Evolutionary conservation across 2,329 filamentous ascomycete genomes (phyloP).

Genomic region (Lecanicillium sp.): DNA sequence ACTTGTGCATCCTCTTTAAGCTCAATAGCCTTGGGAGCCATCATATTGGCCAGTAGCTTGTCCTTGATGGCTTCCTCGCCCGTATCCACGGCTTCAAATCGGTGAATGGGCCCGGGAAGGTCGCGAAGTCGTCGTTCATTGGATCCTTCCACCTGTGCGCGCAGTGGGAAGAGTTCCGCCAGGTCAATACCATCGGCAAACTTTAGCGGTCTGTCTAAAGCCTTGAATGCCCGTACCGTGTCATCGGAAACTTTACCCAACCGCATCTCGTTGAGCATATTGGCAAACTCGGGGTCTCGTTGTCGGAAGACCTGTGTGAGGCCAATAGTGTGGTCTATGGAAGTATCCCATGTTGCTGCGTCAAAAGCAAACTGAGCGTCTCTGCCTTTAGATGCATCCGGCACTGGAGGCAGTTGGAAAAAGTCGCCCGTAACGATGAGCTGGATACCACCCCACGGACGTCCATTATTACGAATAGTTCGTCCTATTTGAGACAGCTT

Average conservation of each 20-base stretch:
- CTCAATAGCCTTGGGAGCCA: conserved; percentile 75
- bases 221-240: conserved; percentile 70
- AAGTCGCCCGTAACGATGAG: conserved; percentile 95
- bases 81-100: conserved; percentile 67
- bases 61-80: conserved; percentile 69
- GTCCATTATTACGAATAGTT: conserved; percentile 78
- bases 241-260: conserved; percentile 71
- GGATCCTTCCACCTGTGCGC: conserved; percentile 79
- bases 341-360: conserved; percentile 82
- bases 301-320: conserved; percentile 95
- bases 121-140: conserved; percentile 68
- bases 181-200: conserved; percentile 63
- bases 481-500: conserved; percentile 87
- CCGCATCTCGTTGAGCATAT: conserved; percentile 97
- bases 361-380: conserved; percentile 88
- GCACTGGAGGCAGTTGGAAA: conserved; percentile 92
- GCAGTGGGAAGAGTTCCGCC: conserved; percentile 89
- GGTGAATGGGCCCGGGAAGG: conserved; percentile 59
- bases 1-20: conserved; percentile 92
- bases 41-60: conserved; percentile 78
- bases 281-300: conserved; percentile 78
- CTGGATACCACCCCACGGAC: conserved; percentile 93
- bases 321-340: conserved; percentile 91
- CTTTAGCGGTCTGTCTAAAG: conserved; percentile 60
- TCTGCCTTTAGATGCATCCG: conserved; percentile 57